Evolutionary conservation across 108 stramenopile species (phyloP).

Genomic region (Skeletonema menzelii): DNA sequence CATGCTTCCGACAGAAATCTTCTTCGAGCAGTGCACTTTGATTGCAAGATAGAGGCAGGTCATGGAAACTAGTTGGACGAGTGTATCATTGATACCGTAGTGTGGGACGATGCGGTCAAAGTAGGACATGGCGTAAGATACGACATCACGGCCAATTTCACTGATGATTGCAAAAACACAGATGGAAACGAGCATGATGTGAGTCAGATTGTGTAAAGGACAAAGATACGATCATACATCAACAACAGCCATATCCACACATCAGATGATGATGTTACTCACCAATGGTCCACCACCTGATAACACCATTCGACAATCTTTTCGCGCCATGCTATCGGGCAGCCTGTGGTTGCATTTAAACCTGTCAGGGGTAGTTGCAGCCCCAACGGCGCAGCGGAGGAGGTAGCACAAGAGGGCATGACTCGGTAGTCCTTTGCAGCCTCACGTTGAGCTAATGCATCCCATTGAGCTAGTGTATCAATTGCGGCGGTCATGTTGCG

Average conservation of each 20-base stretch:
- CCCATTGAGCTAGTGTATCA: not conserved
- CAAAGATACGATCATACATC: not conserved
- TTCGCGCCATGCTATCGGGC: not conserved
- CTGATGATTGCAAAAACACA: not conserved
- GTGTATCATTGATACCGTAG: slow-evolving; percentile 1
- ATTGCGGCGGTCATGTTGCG: not conserved
- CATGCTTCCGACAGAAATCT: not conserved
- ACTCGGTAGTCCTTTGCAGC: not conserved
- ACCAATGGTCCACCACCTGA: not conserved
- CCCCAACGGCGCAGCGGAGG: not conserved
- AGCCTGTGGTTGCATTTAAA: not conserved
- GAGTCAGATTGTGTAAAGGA: not conserved
- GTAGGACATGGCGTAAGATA: slow-evolving; percentile 2
- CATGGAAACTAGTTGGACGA: not conserved
- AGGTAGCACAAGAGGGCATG: not conserved
- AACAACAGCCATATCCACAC: not conserved
- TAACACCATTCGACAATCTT: not conserved
- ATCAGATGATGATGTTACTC: not conserved
- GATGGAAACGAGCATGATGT: not conserved
- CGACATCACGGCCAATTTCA: not conserved
- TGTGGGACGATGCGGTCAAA: slow-evolving; percentile 1
- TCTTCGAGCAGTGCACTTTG: not conserved
- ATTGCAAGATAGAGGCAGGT: slow-evolving; percentile 2
- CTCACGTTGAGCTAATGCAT: not conserved
- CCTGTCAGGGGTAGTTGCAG: not conserved